Evolutionary conservation across 139 green algal genomes (phyloP).

Genomic region (Chlamydomonas eustigma): DNA sequence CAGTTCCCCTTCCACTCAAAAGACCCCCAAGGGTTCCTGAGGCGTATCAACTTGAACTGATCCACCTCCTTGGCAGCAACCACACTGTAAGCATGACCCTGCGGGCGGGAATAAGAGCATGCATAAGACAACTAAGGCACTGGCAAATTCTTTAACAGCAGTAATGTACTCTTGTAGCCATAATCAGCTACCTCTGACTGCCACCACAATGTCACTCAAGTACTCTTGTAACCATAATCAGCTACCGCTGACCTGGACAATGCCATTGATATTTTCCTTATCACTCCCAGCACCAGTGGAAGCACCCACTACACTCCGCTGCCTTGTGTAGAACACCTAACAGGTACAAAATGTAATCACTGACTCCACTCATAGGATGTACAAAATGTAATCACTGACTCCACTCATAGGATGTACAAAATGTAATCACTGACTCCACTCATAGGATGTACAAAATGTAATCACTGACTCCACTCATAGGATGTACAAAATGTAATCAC

Average conservation of each 20-base stretch:
- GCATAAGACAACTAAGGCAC: neutral
- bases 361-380: too few species aligned
- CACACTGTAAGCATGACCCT: constrained; percentile 13
- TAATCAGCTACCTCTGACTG: neutral
- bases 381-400: too few species aligned
- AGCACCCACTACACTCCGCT: constrained; percentile 28
- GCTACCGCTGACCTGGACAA: constrained; percentile 19
- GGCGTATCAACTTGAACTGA: constrained; percentile 8
- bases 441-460: too few species aligned
- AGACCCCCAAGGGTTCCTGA: constrained; percentile 17
- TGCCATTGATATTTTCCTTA: constrained; percentile 38
- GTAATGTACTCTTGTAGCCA: neutral
- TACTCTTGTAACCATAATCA: neutral
- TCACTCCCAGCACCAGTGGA: constrained; percentile 29
- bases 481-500: too few species aligned
- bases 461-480: too few species aligned
- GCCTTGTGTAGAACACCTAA: constrained; percentile 39
- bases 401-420: too few species aligned
- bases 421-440: too few species aligned
- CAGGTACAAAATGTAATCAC: too few species aligned
- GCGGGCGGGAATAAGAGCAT: neutral
- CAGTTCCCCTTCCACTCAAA: constrained; percentile 35
- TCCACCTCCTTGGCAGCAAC: constrained; percentile 1
- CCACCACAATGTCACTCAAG: neutral
- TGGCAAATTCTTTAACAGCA: neutral